Percentiles rank a stretch among this genome's conserved stretches.
These are phyloP conservation scores for Gardenia jasminoides DNA, from an alignment of 257 asterid genomes.

Conservation along the genomic window DNA sequence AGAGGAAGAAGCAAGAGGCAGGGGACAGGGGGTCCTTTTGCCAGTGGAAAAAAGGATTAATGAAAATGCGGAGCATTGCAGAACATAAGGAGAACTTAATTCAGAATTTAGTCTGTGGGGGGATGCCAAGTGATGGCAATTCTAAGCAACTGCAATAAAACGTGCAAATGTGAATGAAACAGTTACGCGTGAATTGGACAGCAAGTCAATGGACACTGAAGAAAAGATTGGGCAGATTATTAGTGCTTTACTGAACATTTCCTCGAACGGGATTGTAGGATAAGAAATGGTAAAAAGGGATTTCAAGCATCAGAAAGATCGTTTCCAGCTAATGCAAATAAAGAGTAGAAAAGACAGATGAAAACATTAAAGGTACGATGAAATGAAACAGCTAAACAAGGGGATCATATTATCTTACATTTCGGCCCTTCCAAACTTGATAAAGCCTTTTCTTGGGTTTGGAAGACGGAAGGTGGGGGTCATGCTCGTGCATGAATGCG, in stretches of 20 bases:
- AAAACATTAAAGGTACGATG: background rate
- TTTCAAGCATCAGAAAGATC: background rate
- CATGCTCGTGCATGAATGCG: constrained; percentile 19
- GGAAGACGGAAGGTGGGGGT: constrained; percentile 27
- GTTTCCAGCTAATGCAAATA: background rate
- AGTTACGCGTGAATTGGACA: background rate
- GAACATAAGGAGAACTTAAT: background rate
- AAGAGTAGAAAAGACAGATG: background rate
- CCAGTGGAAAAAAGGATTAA: background rate
- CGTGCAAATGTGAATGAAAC: background rate
- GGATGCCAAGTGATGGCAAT: no score
- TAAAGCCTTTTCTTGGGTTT: constrained; percentile 56
- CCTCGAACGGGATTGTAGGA: no score
- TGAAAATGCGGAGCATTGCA: background rate
- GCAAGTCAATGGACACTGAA: background rate
- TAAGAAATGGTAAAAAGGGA: background rate
- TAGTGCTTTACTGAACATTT: background rate
- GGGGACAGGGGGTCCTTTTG: background rate
- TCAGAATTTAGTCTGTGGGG: background rate
- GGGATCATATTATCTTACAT: constrained; percentile 38
- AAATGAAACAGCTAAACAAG: background rate
- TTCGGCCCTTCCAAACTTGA: constrained; percentile 91
- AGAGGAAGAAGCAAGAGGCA: background rate
- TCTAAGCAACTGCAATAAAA: background rate
- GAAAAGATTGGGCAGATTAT: background rate